Conservation (phyloP, 139 green algal genomes). For the Edaphochlamys debaryana region DNA sequence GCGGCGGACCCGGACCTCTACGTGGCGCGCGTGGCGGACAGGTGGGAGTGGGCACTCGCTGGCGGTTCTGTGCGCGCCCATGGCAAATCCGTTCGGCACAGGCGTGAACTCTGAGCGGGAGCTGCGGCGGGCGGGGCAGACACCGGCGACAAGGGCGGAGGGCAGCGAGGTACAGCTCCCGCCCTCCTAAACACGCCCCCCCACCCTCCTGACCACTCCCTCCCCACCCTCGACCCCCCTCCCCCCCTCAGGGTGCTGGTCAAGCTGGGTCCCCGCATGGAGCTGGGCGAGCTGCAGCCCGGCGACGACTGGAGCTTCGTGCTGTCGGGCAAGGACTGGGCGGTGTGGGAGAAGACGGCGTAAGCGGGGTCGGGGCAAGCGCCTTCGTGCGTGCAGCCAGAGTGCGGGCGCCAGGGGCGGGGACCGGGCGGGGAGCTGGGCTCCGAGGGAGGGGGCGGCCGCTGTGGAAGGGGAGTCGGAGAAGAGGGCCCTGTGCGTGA, state of each 20-base stretch:
- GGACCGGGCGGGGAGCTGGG: too few relatives aligned
- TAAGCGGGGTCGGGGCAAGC: slow-evolving; percentile 66
- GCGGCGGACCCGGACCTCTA: slow-evolving; percentile 77
- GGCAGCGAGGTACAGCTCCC: not conserved
- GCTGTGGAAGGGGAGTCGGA: too few relatives aligned
- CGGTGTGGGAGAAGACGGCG: slow-evolving; percentile 60
- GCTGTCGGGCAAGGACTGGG: slow-evolving; percentile 4
- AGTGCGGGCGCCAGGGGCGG: too few relatives aligned
- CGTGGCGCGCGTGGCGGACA: slow-evolving; percentile 64
- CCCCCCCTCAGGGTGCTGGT: slow-evolving; percentile 9
- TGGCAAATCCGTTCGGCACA: too few relatives aligned
- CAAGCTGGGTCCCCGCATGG: slow-evolving; percentile 54
- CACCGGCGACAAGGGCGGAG: too few relatives aligned
- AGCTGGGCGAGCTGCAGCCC: slow-evolving; percentile 1
- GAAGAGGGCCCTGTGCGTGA: too few relatives aligned
- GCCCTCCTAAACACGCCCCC: not conserved
- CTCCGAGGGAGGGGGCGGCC: too few relatives aligned
- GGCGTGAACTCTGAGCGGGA: not conserved
- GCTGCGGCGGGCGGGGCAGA: too few relatives aligned
- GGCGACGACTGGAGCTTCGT: slow-evolving; percentile 2
- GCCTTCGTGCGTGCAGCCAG: too few relatives aligned
- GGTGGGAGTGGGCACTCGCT: slow-evolving; percentile 5
- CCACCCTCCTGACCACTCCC: not conserved
- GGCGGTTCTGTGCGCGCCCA: not conserved
- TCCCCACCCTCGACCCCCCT: not conserved